These are phyloP conservation scores for Medicago ruthenica DNA, from an alignment of 306 rosid genomes.

Conservation along the genomic window DNA sequence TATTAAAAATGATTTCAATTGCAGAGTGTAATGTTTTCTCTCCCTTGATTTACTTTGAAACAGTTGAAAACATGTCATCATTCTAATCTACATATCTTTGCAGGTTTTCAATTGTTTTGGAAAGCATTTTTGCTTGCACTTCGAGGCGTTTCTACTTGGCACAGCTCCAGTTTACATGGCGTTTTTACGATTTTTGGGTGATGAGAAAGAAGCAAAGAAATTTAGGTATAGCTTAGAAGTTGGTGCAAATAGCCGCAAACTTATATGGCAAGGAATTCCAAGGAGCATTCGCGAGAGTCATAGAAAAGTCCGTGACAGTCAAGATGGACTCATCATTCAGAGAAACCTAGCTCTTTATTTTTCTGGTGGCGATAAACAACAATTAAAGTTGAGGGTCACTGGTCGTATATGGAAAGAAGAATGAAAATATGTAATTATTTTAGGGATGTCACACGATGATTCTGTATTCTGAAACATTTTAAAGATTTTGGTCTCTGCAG, in stretches of 20 bases:
- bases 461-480: conserved; percentile 35
- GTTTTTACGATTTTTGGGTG: conserved; percentile 87
- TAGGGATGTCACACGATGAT: conserved; percentile 23
- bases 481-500: conserved; percentile 37
- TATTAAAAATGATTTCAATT: conserved; percentile 14
- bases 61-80: conserved; percentile 2
- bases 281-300: conserved; percentile 93
- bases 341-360: conserved; percentile 84
- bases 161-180: conserved; percentile 89
- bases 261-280: conserved; percentile 93
- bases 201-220: conserved; percentile 83
- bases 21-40: neutral
- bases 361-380: conserved; percentile 82
- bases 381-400: conserved; percentile 79
- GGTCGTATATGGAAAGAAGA: conserved; percentile 99
- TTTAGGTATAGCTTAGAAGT: conserved; percentile 93
- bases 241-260: conserved; percentile 80
- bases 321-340: conserved; percentile 93
- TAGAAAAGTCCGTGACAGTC: conserved; percentile 85
- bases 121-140: conserved; percentile 92
- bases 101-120: conserved; percentile 94
- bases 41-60: neutral
- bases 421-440: conserved; percentile 53
- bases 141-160: conserved; percentile 86
- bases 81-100: conserved; percentile 14